Evolutionary conservation across 345 rosid species (phyloP).

Genomic region (Ceriops tagal): DNA sequence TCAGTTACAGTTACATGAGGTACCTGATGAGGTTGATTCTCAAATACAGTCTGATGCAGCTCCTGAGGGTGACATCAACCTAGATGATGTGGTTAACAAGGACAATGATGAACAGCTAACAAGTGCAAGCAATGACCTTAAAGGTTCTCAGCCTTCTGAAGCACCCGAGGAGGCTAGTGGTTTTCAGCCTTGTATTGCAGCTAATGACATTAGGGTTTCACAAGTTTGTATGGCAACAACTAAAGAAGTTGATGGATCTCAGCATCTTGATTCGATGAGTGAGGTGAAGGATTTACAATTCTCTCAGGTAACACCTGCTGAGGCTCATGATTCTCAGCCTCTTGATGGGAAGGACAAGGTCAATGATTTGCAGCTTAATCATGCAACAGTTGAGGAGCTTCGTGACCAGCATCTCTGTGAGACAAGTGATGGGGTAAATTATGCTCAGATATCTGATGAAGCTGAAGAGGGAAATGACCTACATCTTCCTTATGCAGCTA

Average conservation of each 20-base stretch:
- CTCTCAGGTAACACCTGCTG: background rate
- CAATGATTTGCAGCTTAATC: background rate
- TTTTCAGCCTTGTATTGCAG: slow-evolving; percentile 3
- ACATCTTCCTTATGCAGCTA: background rate
- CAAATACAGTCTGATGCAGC: slow-evolving; percentile 8
- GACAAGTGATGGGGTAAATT: slow-evolving; percentile 1
- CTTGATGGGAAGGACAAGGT: background rate
- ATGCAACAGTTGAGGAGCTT: background rate
- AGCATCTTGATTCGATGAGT: slow-evolving; percentile 4
- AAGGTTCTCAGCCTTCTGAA: slow-evolving; percentile 9
- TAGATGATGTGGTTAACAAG: slow-evolving; percentile 13
- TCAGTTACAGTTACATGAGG: slow-evolving; percentile 12
- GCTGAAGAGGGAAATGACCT: background rate
- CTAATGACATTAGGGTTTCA: slow-evolving; percentile 1
- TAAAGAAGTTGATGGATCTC: slow-evolving; percentile 6
- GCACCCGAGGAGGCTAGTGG: background rate
- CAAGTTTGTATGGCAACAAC: background rate
- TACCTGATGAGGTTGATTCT: slow-evolving; percentile 17
- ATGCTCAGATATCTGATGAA: slow-evolving; percentile 4
- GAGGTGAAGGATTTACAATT: background rate
- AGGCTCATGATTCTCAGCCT: background rate
- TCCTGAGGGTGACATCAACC: slow-evolving; percentile 9
- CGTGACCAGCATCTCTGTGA: background rate
- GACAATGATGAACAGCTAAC: slow-evolving; percentile 11
- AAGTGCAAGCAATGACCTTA: background rate